phyloP scores from a whole-genome alignment of 257 asterid genomes.

The Solanum chaucha region DNA sequence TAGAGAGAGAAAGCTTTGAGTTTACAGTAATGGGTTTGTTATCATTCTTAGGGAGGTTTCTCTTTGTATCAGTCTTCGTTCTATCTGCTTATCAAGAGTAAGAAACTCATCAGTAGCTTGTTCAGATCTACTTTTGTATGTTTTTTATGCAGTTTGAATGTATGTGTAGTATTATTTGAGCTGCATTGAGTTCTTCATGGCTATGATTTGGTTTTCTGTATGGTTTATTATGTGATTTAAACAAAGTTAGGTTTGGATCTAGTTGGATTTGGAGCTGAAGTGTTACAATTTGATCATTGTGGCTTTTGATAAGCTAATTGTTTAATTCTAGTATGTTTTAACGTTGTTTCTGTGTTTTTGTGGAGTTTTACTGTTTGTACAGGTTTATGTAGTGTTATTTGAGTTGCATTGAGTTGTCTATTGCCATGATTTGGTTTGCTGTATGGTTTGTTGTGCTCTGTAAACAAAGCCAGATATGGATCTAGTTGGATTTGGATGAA shows the following conservation, averaged over 20 bases:
- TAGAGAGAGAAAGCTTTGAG: slow-evolving; percentile 12
- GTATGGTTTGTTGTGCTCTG: not conserved
- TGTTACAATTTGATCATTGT: not conserved
- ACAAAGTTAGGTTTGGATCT: not conserved
- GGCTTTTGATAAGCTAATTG: not conserved
- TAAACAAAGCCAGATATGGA: not conserved
- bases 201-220: not conserved
- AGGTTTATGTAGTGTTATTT: not conserved
- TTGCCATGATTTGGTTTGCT: not conserved
- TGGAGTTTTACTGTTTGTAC: not conserved
- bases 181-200: not conserved
- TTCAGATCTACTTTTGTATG: slow-evolving; percentile 37
- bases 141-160: not conserved
- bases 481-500: not conserved
- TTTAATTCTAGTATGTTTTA: not conserved
- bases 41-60: slow-evolving; percentile 75
- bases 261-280: not conserved
- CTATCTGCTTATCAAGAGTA: slow-evolving; percentile 97
- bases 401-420: not conserved
- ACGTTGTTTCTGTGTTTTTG: not conserved
- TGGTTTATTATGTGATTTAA: not conserved
- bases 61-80: slow-evolving; percentile 83
- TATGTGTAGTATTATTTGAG: not conserved
- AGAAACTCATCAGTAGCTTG: not conserved
- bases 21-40: slow-evolving; percentile 48